Conservation (phyloP, 2,329 filamentous ascomycete species). For the Aspergillus fijiensis region DNA sequence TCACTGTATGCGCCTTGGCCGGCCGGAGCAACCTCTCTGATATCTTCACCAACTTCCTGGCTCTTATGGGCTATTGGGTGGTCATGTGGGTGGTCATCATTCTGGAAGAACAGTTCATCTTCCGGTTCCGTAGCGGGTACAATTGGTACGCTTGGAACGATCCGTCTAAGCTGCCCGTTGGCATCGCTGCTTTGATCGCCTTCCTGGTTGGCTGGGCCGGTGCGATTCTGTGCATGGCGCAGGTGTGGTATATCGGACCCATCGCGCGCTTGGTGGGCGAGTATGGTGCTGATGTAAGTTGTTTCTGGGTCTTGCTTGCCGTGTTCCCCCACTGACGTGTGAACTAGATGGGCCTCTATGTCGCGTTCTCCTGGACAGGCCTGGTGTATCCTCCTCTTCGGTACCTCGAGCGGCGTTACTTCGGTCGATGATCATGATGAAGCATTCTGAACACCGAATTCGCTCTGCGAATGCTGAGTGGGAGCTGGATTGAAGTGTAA, state of each 20-base stretch:
- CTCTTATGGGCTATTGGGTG: constrained; percentile 70
- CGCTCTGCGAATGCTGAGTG: background rate
- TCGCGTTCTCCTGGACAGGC: constrained; percentile 60
- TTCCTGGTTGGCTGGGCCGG: constrained; percentile 67
- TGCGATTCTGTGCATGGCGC: constrained; percentile 66
- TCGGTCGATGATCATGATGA: constrained; percentile 42
- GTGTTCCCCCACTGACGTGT: background rate
- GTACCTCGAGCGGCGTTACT: constrained; percentile 51
- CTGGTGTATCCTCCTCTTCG: constrained; percentile 57
- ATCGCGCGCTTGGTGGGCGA: constrained; percentile 58
- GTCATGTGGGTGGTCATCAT: constrained; percentile 64
- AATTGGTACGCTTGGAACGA: constrained; percentile 64
- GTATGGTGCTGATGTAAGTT: constrained; percentile 57
- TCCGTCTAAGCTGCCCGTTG: constrained; percentile 58
- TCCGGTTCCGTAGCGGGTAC: constrained; percentile 54
- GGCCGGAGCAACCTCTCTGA: constrained; percentile 60
- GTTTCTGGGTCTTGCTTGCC: background rate
- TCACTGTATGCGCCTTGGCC: constrained; percentile 63
- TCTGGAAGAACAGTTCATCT: constrained; percentile 60
- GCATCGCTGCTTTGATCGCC: constrained; percentile 59
- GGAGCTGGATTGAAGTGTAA: background rate
- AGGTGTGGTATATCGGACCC: constrained; percentile 68
- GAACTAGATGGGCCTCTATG: constrained; percentile 56
- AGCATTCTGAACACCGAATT: background rate
- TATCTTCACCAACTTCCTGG: constrained; percentile 69